These are phyloP conservation scores for Dictyostelium intermedium DNA, from an alignment of 78 protist genomes.

Conservation along the genomic window DNA sequence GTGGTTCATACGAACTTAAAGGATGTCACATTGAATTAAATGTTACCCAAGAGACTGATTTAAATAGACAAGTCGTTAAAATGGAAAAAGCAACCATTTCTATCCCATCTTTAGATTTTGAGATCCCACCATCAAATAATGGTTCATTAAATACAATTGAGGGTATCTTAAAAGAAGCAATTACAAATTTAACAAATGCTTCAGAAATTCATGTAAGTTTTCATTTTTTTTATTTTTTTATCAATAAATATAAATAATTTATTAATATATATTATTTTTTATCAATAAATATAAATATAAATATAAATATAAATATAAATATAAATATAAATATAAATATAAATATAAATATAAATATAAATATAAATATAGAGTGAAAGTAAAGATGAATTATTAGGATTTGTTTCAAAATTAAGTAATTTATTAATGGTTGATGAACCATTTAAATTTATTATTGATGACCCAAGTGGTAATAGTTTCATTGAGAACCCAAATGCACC, in stretches of 20 bases:
- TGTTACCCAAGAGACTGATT: slow-evolving; percentile 53
- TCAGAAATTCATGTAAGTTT: not conserved
- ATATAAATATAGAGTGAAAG: slow-evolving; percentile 1
- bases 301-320: not conserved
- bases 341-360: not conserved
- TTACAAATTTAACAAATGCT: slow-evolving; percentile 24
- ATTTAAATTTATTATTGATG: slow-evolving; percentile 90
- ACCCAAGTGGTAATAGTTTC: slow-evolving; percentile 90
- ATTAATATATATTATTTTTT: not conserved
- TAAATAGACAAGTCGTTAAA: slow-evolving; percentile 89
- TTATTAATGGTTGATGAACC: slow-evolving; percentile 34
- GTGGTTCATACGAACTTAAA: slow-evolving; percentile 59
- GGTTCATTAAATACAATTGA: slow-evolving; percentile 91
- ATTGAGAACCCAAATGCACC: slow-evolving; percentile 88
- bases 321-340: not conserved
- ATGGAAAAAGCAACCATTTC: slow-evolving; percentile 86
- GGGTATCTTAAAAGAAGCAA: slow-evolving; percentile 69
- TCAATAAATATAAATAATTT: not conserved
- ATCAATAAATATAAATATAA: not conserved
- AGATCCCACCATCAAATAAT: slow-evolving; percentile 84
- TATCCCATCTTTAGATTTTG: slow-evolving; percentile 94
- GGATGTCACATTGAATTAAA: slow-evolving; percentile 75
- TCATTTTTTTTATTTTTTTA: not conserved
- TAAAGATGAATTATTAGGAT: slow-evolving; percentile 74
- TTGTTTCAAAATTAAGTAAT: slow-evolving; percentile 46